Conservation (phyloP, 305 asterid genomes). For the Rubia occidens region DNA sequence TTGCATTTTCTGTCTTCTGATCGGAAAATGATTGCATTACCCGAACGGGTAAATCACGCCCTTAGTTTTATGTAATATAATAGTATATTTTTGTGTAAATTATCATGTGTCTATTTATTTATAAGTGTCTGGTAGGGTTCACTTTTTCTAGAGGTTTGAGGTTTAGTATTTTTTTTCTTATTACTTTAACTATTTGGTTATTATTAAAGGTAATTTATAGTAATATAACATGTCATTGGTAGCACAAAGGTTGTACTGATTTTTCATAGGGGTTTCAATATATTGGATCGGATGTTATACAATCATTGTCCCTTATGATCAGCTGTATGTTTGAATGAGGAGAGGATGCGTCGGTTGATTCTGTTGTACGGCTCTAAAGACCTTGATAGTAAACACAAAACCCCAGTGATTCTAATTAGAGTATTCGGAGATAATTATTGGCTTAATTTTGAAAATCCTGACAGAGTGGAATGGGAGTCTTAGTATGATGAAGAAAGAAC, state of each 20-base stretch:
- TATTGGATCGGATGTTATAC: not conserved
- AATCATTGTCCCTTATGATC: not conserved
- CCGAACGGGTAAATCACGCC: not conserved
- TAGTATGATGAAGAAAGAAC: not conserved
- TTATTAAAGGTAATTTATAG: not conserved
- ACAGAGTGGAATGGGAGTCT: not conserved
- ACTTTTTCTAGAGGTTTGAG: not conserved
- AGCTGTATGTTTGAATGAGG: not conserved
- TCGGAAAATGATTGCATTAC: not conserved
- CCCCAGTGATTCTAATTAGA: not conserved
- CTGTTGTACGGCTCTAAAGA: not conserved
- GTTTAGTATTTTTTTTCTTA: not conserved
- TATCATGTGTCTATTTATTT: not conserved
- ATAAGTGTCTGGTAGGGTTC: not conserved
- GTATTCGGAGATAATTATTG: not conserved
- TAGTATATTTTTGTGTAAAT: not conserved
- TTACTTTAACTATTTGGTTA: not conserved
- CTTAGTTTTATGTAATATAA: not conserved
- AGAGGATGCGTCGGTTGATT: not conserved
- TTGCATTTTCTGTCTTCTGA: conserved; percentile 8
- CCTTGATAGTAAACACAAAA: not conserved
- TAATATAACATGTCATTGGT: not conserved
- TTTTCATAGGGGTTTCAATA: not conserved
- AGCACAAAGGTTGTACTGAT: not conserved
- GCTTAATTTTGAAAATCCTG: not conserved